Base-by-base conservation (phyloP, 1,284 basidiomycete genomes). In the Agroathelia rolfsii region DNA sequence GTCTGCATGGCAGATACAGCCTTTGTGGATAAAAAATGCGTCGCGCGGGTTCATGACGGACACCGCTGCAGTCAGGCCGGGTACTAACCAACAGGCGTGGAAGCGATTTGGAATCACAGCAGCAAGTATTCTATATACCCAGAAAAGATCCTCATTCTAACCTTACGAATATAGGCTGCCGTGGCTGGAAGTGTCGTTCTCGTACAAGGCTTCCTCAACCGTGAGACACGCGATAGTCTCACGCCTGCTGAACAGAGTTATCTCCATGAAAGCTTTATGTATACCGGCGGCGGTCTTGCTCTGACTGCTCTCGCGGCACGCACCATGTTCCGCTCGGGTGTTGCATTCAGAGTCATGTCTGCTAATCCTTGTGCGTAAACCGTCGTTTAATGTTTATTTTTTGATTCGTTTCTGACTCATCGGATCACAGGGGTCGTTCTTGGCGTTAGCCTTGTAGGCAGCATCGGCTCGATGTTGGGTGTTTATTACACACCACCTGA, bases 261-360 rank as follows among this genome's bases (percentile, higher is more conserved):
- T 51, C 62, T 93, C n/a, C 72, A 93, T 49, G 72, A 76, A 30
- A 84, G 76, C 33, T 93, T 93, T 66, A 75, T 72, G 48, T 93
- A 89, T 47, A 87, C 88, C 6, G 88, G 81, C 13, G 83, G 69
- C 33, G 88, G 89, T 4, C 69, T 93, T 14, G 66, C 66, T 2
- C 54, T 88, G 16, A 89, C 86, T 1, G 87, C 84, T 1, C 53
- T 77, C 12, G 76, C 73, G n/a, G 88, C 88, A 2, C 73, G 85
- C 16, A 61, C 71, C 25, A 65, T 93, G 53, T 89, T 90, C 61
- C 70, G 59, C 41, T 77, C 73, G 29, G 89, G 89, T 1, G 52
- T 76, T 35, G 77, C 82, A 6, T 74, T 74, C 56, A 69, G 82
- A 28, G 61, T 94, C 33, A 92, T 93, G 88, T 60, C 78, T 3